Percentiles rank a stretch among this genome's conserved stretches.
These are phyloP conservation scores for Fusarium hainanense DNA, from an alignment of 2,329 filamentous ascomycete species.

Conservation along the genomic window DNA sequence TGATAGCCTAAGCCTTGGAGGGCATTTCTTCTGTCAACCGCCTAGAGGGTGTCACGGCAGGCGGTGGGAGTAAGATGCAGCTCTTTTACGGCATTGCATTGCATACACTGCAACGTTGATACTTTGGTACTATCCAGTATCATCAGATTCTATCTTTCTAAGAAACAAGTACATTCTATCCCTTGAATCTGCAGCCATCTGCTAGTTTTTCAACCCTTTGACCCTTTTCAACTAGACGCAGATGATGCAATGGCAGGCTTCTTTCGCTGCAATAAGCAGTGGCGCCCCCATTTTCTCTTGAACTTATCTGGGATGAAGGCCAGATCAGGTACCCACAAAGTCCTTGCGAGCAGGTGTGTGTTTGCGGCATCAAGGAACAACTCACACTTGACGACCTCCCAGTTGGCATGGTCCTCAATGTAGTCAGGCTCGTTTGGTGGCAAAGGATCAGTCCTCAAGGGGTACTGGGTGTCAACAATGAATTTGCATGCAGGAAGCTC, in stretches of 20 bases:
- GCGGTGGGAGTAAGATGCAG: slow-evolving; percentile 7
- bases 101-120: slow-evolving; percentile 1
- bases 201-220: background rate
- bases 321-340: slow-evolving; percentile 83
- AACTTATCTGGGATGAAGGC: slow-evolving; percentile 75
- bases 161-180: slow-evolving; percentile 9
- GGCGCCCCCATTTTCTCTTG: slow-evolving; percentile 84
- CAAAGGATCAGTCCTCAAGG: slow-evolving; percentile 59
- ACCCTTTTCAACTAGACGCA: background rate
- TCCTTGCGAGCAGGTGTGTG: slow-evolving; percentile 78
- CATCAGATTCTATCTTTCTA: background rate
- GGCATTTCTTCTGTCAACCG: no score
- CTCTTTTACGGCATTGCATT: background rate
- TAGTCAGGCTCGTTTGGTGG: slow-evolving; percentile 85
- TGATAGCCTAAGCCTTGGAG: no score
- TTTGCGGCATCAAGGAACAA: slow-evolving; percentile 82
- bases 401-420: slow-evolving; percentile 75
- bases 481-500: slow-evolving; percentile 82
- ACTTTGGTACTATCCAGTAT: slow-evolving; percentile 4
- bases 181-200: slow-evolving; percentile 2
- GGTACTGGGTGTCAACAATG: slow-evolving; percentile 87
- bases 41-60: slow-evolving; percentile 1
- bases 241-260: slow-evolving; percentile 5
- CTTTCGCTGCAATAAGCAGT: slow-evolving; percentile 81
- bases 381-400: slow-evolving; percentile 81